Conservation (phyloP, 306 rosid species). For the Cucumis cinereus region DNA sequence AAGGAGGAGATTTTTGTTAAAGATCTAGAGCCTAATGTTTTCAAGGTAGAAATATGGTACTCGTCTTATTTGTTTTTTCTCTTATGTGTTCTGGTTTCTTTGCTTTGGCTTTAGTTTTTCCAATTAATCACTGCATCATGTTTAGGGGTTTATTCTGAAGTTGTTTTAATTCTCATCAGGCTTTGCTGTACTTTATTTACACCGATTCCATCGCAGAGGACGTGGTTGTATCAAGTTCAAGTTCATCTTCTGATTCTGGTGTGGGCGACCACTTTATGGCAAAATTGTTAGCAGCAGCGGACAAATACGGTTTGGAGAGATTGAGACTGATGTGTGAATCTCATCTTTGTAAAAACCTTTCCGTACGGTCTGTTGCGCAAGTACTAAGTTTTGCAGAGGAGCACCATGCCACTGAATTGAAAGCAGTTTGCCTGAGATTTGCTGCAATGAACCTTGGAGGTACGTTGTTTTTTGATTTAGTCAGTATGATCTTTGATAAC, state of each 20-base stretch:
- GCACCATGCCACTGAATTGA: slow-evolving; percentile 66
- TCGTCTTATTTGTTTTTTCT: slow-evolving; percentile 1
- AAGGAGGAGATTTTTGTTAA: slow-evolving; percentile 33
- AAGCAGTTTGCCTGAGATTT: slow-evolving; percentile 81
- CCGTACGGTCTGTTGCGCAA: slow-evolving; percentile 74
- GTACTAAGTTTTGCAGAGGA: slow-evolving; percentile 79
- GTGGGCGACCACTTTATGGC: slow-evolving; percentile 60
- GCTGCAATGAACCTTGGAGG: slow-evolving; percentile 85
- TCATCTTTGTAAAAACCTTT: slow-evolving; percentile 77
- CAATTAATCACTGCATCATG: not conserved
- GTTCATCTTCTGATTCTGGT: slow-evolving; percentile 42
- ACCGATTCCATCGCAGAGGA: slow-evolving; percentile 68
- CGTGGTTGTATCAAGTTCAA: slow-evolving; percentile 47
- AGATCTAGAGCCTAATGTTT: slow-evolving; percentile 78
- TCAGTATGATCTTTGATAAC: not conserved
- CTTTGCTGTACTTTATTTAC: slow-evolving; percentile 78
- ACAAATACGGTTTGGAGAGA: slow-evolving; percentile 65
- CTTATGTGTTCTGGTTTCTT: slow-evolving; percentile 5
- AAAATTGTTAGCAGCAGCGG: slow-evolving; percentile 78
- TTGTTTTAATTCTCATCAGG: slow-evolving; percentile 41
- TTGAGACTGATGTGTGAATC: slow-evolving; percentile 91
- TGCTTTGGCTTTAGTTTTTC: slow-evolving; percentile 3
- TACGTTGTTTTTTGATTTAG: slow-evolving; percentile 3
- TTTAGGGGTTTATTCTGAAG: slow-evolving; percentile 1
- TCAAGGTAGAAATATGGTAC: slow-evolving; percentile 42